Base-by-base conservation (phyloP, 2,329 filamentous ascomycete genomes). In the Teratosphaeria zuluensis region DNA sequence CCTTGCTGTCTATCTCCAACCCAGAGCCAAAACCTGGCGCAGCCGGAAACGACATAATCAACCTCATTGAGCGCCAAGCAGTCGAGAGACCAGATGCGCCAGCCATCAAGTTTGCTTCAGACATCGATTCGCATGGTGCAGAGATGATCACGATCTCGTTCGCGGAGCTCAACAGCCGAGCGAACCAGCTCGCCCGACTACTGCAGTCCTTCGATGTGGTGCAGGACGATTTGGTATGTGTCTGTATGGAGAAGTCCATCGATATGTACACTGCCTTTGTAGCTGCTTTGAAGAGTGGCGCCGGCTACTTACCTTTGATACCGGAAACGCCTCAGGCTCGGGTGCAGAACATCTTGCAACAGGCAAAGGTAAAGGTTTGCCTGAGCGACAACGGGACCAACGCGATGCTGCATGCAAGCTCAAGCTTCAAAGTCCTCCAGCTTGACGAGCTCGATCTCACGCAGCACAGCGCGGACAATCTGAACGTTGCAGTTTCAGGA, bases 251-350 rank as follows among this genome's bases (percentile, higher is more conserved):
- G 24, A 95, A 94, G 69, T 92, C 86, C 0, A 71, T 84, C 1
- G 72, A 84, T 30, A 74, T 95, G 0, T 95, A 95, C 67, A 78
- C 85, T 31, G 80, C 84, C 0, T 89, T 95, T 30, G 76, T 96
- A 32, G 90, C 84, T 1, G 81, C 86, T 24, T 72, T 90, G 33
- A 95, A 95, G 67, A 76, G 84, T 4, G 89, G 90, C 8, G 86
- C 85, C 66, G 89, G 85, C 7, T 94, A 95, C 67, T 74, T 95
- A n/a, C 90, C 90, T 0, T 77, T 95, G 3, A 79, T 89, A 0
- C 87, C 89, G 0, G 84, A 81, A n/a, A 88, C 86, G 0, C 89
- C 90, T 0, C 24, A 68, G 0, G 79, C 83, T 9, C 79, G 89
- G 55, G 75, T 88, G 0, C 70, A 76, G 2, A 75, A 79, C 2